phyloP scores from a whole-genome alignment of 2,329 filamentous ascomycete species.

The Ophiostoma ips region DNA sequence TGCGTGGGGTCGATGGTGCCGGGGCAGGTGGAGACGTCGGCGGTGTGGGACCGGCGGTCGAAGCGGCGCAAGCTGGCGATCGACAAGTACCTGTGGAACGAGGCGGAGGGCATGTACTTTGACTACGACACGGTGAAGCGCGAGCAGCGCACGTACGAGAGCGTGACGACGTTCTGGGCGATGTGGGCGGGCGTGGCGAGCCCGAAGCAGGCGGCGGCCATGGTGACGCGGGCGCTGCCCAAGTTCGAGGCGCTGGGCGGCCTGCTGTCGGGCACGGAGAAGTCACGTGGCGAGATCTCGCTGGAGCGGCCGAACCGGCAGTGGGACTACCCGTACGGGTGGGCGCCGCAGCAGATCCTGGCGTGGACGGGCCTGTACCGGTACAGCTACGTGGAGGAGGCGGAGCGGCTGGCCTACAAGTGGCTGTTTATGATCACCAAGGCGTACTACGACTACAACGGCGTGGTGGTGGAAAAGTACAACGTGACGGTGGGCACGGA shows the following conservation, averaged over 20 bases:
- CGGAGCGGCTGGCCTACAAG: slow-evolving; percentile 80
- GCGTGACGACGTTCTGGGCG: slow-evolving; percentile 89
- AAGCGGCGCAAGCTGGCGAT: slow-evolving; percentile 72
- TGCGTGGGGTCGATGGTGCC: slow-evolving; percentile 52
- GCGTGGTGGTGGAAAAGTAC: slow-evolving; percentile 97
- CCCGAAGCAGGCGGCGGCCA: slow-evolving; percentile 68
- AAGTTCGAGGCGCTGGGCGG: slow-evolving; percentile 81
- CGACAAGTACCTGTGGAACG: slow-evolving; percentile 89
- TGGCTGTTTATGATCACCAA: slow-evolving; percentile 99
- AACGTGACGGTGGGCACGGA: slow-evolving; percentile 84
- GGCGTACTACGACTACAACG: slow-evolving; percentile 96
- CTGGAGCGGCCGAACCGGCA: slow-evolving; percentile 83
- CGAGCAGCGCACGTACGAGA: slow-evolving; percentile 73
- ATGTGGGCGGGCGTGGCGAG: slow-evolving; percentile 88
- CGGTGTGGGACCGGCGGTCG: slow-evolving; percentile 79
- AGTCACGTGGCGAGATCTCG: slow-evolving; percentile 68
- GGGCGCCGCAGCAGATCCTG: slow-evolving; percentile 97
- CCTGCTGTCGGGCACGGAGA: slow-evolving; percentile 75
- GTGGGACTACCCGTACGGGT: slow-evolving; percentile 97
- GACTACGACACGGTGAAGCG: slow-evolving; percentile 85
- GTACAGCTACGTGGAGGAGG: slow-evolving; percentile 84
- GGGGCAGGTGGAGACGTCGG: slow-evolving; percentile 64
- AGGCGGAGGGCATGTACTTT: slow-evolving; percentile 88
- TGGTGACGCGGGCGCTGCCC: slow-evolving; percentile 71
- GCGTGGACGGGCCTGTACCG: slow-evolving; percentile 87